Base-by-base conservation (phyloP, 495 filamentous ascomycete genomes). In the Trypethelium eluteriae region DNA sequence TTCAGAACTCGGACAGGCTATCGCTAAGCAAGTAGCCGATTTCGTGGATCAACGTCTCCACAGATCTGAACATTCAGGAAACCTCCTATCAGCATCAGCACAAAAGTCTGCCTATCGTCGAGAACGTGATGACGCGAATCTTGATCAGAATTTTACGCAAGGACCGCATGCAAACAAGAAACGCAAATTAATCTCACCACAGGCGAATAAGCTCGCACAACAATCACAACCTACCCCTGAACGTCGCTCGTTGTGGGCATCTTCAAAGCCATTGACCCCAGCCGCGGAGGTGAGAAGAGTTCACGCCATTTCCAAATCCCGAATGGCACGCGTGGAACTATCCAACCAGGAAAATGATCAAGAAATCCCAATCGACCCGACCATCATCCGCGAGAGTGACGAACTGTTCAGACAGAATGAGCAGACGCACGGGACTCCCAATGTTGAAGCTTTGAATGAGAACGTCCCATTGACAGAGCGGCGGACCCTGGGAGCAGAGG, bases 11-110 rank as follows among this genome's bases (percentile, higher is more conserved):
- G 49, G 62, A 49, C 32, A 64, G 9, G 46, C 18, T 14, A 68
- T 68, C 65, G 38, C 46, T 3, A 16, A 16, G 16, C 66, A 68
- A 59, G 56, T 68, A 11, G 39, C 66, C 9, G 11, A 34, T 35
- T 68, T 68, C 34, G 57, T 68, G 62, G 36, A 50, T 14, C 47
- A 65, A 64, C 64, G 63, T 9, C 38, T 63, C 62, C 41, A 16
- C 34, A 2, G n/a, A 11, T 38, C 9, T 47, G 11, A 4, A 11
- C 62, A 41, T 34, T 34, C 62, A 41, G 25, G 9, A 3, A 32
- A 4, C 14, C 38, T 32, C 36, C 59, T 4, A 62, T 41, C n/a
- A 38, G 16, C 59, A 32, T 12, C 59, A 38, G 4, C 34, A 12
- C 34, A 38, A 32, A 16, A 38, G 6, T 41, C 34, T 36, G 12